Conservation (phyloP, 129 eudicot species). For the Artemisia tridentata region DNA sequence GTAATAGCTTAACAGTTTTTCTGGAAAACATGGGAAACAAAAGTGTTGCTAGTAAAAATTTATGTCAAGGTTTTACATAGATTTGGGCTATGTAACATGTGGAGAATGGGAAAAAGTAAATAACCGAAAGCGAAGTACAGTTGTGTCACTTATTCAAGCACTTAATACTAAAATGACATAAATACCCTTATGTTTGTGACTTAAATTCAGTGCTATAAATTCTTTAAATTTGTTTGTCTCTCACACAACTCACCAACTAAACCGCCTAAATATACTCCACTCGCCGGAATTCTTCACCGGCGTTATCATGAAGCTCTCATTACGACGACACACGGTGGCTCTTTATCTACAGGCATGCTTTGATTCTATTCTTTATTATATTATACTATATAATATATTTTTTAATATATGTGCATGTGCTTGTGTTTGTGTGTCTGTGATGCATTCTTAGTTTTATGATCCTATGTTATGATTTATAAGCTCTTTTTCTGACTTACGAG, state of each 20-base stretch:
- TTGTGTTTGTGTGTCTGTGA: neutral
- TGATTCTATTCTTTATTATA: neutral
- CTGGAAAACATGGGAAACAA: too few species aligned
- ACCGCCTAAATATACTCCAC: neutral
- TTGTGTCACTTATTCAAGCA: neutral
- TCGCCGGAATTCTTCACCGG: slow-evolving; percentile 29
- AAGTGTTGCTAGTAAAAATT: too few species aligned
- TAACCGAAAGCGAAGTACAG: neutral
- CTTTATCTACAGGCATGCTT: slow-evolving; percentile 36
- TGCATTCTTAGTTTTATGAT: neutral
- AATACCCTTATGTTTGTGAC: slow-evolving; percentile 3
- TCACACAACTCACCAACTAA: neutral
- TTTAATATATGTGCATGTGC: slow-evolving; percentile 12
- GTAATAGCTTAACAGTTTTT: too few species aligned
- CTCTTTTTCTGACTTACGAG: neutral
- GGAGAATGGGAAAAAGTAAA: neutral
- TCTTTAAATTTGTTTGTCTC: slow-evolving; percentile 11
- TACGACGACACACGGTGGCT: slow-evolving; percentile 12
- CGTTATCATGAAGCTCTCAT: slow-evolving; percentile 25
- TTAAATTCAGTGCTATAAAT: slow-evolving; percentile 27
- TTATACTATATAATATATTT: neutral
- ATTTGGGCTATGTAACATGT: neutral
- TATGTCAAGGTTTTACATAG: too few species aligned
- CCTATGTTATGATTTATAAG: neutral
- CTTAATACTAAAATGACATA: neutral